Conservation (phyloP, 2,329 filamentous ascomycete genomes). For the Clonostachys rhizophaga region DNA sequence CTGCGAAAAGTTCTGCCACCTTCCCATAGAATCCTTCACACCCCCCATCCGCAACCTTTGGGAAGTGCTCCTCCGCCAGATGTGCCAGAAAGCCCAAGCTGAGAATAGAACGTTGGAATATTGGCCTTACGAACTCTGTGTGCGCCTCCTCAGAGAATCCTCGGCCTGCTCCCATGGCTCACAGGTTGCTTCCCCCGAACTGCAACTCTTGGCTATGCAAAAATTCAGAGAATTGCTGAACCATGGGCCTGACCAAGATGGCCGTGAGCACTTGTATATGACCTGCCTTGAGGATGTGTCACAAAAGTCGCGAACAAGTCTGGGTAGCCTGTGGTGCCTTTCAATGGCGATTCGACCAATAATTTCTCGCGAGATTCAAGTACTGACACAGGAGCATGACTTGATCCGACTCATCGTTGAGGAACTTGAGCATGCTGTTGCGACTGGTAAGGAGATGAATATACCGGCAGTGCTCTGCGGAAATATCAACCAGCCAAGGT, state of each 20-base stretch:
- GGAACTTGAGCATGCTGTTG: slow-evolving; percentile 56
- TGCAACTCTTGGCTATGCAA: slow-evolving; percentile 59
- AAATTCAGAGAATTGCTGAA: slow-evolving; percentile 58
- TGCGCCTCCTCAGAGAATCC: slow-evolving; percentile 70
- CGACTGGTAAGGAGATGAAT: slow-evolving; percentile 5
- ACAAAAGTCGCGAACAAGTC: slow-evolving; percentile 55
- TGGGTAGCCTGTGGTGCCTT: slow-evolving; percentile 70
- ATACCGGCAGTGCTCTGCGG: slow-evolving; percentile 36
- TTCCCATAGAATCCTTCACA: slow-evolving; percentile 62
- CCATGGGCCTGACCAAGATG: slow-evolving; percentile 46
- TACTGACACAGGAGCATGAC: slow-evolving; percentile 56
- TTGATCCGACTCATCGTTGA: slow-evolving; percentile 58
- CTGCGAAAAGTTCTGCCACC: slow-evolving; percentile 62
- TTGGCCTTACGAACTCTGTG: slow-evolving; percentile 44
- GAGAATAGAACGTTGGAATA: slow-evolving; percentile 24
- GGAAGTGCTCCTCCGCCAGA: slow-evolving; percentile 46
- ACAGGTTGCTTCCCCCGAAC: slow-evolving; percentile 51
- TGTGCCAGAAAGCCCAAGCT: slow-evolving; percentile 35
- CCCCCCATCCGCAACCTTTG: slow-evolving; percentile 57
- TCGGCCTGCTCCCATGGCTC: slow-evolving; percentile 49
- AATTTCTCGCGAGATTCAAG: slow-evolving; percentile 44
- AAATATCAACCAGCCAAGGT: slow-evolving; percentile 44
- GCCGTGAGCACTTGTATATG: slow-evolving; percentile 58
- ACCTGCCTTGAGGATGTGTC: slow-evolving; percentile 67
- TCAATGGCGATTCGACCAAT: slow-evolving; percentile 40